Conservation (phyloP, 352 stramenopile genomes). For the Achlya hypogyna region DNA sequence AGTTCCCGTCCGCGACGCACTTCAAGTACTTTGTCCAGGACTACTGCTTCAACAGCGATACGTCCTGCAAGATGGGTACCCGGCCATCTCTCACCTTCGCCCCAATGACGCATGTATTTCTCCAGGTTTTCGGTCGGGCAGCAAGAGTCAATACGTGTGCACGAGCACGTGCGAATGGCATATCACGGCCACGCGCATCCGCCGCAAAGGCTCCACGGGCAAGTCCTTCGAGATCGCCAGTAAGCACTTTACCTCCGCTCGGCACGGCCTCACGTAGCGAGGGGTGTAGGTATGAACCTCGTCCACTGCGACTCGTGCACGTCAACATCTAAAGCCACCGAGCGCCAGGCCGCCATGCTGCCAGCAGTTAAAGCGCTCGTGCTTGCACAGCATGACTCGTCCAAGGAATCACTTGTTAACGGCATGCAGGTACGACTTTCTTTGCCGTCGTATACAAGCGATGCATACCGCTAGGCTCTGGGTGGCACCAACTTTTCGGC, state of each 20-base stretch:
- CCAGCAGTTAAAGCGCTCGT: not conserved
- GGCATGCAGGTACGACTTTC: not conserved
- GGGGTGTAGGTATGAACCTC: not conserved
- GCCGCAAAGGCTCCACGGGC: constrained; percentile 1
- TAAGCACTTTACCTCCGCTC: not conserved
- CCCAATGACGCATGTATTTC: not conserved
- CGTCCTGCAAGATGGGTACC: constrained; percentile 5
- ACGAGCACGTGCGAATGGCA: constrained; percentile 4
- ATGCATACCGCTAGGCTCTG: not conserved
- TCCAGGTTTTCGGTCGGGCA: constrained; percentile 8
- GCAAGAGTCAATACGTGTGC: constrained; percentile 8
- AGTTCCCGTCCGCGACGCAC: constrained; percentile 3
- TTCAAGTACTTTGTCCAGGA: constrained; percentile 13
- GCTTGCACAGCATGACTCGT: not conserved
- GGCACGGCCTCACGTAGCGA: not conserved
- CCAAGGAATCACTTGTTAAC: not conserved
- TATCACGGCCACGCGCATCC: not conserved
- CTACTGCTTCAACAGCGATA: constrained; percentile 13
- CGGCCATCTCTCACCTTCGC: not conserved
- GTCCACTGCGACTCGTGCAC: not conserved
- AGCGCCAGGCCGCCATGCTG: not conserved
- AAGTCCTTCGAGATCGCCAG: constrained; percentile 8
- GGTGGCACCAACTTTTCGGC: not conserved
- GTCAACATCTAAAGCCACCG: not conserved
- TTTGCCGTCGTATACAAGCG: not conserved